phyloP scores from a whole-genome alignment of 371 early-diverging fungal genomes.

The Zychaea mexicana region DNA sequence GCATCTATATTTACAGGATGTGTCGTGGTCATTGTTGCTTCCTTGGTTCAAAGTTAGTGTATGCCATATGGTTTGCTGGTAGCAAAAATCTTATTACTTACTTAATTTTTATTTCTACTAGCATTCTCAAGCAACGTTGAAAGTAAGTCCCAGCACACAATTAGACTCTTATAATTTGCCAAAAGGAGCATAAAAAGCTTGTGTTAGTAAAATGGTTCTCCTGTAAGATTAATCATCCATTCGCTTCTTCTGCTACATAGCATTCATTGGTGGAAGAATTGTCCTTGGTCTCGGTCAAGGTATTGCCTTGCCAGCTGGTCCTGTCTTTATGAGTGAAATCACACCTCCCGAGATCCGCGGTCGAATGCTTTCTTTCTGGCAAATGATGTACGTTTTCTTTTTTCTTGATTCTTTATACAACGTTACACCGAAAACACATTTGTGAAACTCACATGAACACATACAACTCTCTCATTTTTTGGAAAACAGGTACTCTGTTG shows the following conservation, averaged over 20 bases:
- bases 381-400: slow-evolving; percentile 19
- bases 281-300: slow-evolving; percentile 30
- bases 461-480: too few species aligned
- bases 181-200: too few species aligned
- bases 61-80: too few species aligned
- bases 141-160: neutral
- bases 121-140: slow-evolving; percentile 28
- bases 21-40: slow-evolving; percentile 19
- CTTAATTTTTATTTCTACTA: neutral
- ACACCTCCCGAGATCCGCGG: slow-evolving; percentile 29
- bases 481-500: slow-evolving; percentile 22
- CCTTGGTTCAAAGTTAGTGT: slow-evolving; percentile 23
- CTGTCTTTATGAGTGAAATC: slow-evolving; percentile 30
- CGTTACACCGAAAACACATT: neutral
- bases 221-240: too few species aligned
- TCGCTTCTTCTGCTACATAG: too few species aligned
- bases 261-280: slow-evolving; percentile 30
- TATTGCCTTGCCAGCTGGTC: slow-evolving; percentile 30
- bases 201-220: too few species aligned
- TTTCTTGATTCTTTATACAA: neutral
- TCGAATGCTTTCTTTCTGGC: slow-evolving; percentile 37
- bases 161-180: too few species aligned
- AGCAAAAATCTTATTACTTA: too few species aligned
- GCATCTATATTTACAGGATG: slow-evolving; percentile 27
- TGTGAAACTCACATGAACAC: neutral